Evolutionary conservation across 139 green algal genomes (phyloP), one percentile per base, ranked within the genome.

Genomic region (Chlamydomonas incerta): DNA sequence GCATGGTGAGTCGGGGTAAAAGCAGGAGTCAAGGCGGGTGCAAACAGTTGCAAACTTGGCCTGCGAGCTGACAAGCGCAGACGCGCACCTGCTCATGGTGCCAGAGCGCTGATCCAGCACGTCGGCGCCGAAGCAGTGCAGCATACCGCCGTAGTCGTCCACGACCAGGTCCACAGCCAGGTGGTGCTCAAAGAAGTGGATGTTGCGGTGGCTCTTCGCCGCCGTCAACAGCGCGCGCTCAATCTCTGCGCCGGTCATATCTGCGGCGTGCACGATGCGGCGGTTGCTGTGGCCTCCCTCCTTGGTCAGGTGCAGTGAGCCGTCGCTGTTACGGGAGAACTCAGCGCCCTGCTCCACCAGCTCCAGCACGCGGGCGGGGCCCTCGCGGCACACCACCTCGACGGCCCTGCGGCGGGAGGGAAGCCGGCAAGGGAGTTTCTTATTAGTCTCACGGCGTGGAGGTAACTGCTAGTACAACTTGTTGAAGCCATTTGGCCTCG

Each of bases 241-340:
- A 66, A 99, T 99, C 91, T 99, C 98, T 9, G 88, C 88, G 20
- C 98, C 98, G 0, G 86, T 99, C 31, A 96, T 87, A 85, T 99
- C 97, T 0, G 95, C 96, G 11, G 97, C 97, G 86, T 99, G 98
- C 60, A 99, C 98, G 31, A 99, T 97, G 69, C 97, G 95, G 20
- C 96, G 90, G 72, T 96, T 90, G 73, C 87, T 96, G 92, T 99
- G 97, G 17, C 97, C 97, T 23, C 97, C 97, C 91, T 99, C 97
- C 24, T 95, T 93, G 3, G 95, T 98, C 29, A 99, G 94, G 93
- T 99, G 98, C 77, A 99, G 91, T 37, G n/a, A 85, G 74, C 95
- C 96, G 47, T 94, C 92, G 18, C 83, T 47, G 71, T 95, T 94
- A 82, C 92, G 93, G 0, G 92, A 96, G 91, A 99, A 99, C 47